Percentiles rank a stretch among this genome's conserved stretches.
Conservation (phyloP, 305 asterid genomes). For the Fraxinus albicans region DNA sequence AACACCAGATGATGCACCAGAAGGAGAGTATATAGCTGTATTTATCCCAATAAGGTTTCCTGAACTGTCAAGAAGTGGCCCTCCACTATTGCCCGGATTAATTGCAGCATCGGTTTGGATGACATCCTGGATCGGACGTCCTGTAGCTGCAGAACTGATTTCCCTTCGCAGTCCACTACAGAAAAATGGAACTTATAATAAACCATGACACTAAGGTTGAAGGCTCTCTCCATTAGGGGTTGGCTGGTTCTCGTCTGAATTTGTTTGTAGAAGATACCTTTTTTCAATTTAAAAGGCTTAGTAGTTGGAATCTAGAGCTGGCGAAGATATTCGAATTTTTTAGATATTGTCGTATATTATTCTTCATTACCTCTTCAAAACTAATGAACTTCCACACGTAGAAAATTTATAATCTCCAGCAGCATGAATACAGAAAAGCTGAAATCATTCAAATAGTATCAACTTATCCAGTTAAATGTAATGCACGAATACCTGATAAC, state of each 20-base stretch:
- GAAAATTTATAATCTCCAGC: slow-evolving; percentile 7
- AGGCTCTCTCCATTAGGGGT: neutral
- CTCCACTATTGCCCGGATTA: slow-evolving; percentile 99
- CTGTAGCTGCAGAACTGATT: slow-evolving; percentile 97
- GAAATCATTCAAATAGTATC: neutral
- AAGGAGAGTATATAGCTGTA: slow-evolving; percentile 98
- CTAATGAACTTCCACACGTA: neutral
- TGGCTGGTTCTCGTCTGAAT: neutral
- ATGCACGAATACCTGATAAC: slow-evolving; percentile 75
- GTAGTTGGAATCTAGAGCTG: neutral
- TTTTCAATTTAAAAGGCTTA: neutral
- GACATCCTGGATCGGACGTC: slow-evolving; percentile 98
- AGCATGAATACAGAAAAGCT: slow-evolving; percentile 10
- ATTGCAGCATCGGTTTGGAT: slow-evolving; percentile 99
- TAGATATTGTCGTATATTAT: neutral
- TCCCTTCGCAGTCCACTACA: slow-evolving; percentile 93
- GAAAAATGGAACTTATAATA: neutral
- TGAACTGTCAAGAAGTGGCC: slow-evolving; percentile 96
- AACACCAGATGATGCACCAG: slow-evolving; percentile 99
- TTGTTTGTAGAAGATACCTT: neutral
- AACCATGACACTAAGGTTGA: neutral
- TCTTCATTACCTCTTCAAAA: slow-evolving; percentile 11
- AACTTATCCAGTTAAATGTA: slow-evolving; percentile 5
- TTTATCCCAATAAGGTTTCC: slow-evolving; percentile 96
- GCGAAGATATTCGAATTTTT: neutral